Percentiles rank a stretch among this genome's conserved stretches.
Conservation (phyloP, 2,329 filamentous ascomycete genomes). For the Xylaria sp. region DNA sequence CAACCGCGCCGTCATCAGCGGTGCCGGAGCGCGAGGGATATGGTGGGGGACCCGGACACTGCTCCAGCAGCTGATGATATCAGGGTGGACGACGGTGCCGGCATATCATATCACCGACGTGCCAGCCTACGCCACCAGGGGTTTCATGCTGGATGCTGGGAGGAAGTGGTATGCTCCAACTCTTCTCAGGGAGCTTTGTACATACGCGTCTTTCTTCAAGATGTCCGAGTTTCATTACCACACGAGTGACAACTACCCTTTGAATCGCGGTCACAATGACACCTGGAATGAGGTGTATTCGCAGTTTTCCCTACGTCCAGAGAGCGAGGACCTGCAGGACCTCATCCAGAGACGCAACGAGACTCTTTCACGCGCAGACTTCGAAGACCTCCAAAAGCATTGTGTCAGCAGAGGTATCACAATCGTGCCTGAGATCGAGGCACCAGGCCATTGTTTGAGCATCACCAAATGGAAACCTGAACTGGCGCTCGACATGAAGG, state of each 20-base stretch:
- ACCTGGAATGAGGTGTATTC: constrained; percentile 59
- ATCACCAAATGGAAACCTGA: constrained; percentile 67
- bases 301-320: constrained; percentile 56
- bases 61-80: constrained; percentile 54
- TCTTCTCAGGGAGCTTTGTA: constrained; percentile 58
- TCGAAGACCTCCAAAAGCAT: constrained; percentile 60
- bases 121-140: constrained; percentile 57
- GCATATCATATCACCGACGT: constrained; percentile 51
- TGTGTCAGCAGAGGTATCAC: constrained; percentile 64
- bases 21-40: constrained; percentile 57
- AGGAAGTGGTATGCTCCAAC: constrained; percentile 56
- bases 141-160: constrained; percentile 58
- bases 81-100: constrained; percentile 47
- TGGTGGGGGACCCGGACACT: constrained; percentile 61
- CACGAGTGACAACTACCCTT: constrained; percentile 60
- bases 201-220: constrained; percentile 60
- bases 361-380: constrained; percentile 57
- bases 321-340: constrained; percentile 51
- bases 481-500: constrained; percentile 58
- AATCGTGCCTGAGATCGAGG: constrained; percentile 65
- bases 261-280: constrained; percentile 59
- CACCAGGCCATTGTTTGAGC: constrained; percentile 63
- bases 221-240: constrained; percentile 62
- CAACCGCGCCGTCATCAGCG: constrained; percentile 52
- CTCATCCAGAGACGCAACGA: constrained; percentile 60